Conservation (phyloP, 192 early-diverging fungal genomes). For the Coemansia sp. region DNA sequence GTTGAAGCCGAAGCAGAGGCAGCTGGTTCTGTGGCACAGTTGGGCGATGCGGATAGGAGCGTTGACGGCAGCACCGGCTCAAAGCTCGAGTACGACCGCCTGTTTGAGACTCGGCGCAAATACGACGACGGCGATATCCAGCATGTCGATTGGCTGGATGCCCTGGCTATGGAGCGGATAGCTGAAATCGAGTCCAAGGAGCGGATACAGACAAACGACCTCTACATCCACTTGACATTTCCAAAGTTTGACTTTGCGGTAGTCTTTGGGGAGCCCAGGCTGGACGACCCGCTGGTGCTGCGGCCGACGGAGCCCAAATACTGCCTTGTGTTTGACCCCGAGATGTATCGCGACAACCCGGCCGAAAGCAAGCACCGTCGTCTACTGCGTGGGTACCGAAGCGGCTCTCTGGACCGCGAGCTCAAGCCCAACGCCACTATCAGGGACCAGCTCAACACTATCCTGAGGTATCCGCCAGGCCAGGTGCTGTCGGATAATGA, state of each 20-base stretch:
- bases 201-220: slow-evolving; percentile 52
- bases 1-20: too few species aligned
- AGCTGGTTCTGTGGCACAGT: too few species aligned
- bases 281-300: slow-evolving; percentile 38
- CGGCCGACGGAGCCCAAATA: slow-evolving; percentile 41
- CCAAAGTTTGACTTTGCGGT: slow-evolving; percentile 97
- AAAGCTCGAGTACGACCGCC: slow-evolving; percentile 60
- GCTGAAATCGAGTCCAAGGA: slow-evolving; percentile 65
- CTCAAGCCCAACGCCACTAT: slow-evolving; percentile 96
- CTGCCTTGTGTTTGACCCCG: slow-evolving; percentile 74
- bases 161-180: slow-evolving; percentile 83
- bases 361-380: slow-evolving; percentile 93
- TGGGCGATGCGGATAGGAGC: too few species aligned
- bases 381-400: slow-evolving; percentile 84
- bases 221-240: slow-evolving; percentile 84
- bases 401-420: slow-evolving; percentile 86
- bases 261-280: slow-evolving; percentile 76
- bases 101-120: slow-evolving; percentile 79
- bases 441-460: slow-evolving; percentile 92
- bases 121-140: slow-evolving; percentile 88
- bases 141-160: slow-evolving; percentile 89
- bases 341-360: slow-evolving; percentile 86
- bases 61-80: slow-evolving; percentile 54
- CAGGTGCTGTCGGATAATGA: slow-evolving; percentile 77
- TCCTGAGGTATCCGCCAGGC: slow-evolving; percentile 90